Evolutionary conservation across 148 eudicot species (phyloP).

Genomic region (Hydrangea macrophylla): DNA sequence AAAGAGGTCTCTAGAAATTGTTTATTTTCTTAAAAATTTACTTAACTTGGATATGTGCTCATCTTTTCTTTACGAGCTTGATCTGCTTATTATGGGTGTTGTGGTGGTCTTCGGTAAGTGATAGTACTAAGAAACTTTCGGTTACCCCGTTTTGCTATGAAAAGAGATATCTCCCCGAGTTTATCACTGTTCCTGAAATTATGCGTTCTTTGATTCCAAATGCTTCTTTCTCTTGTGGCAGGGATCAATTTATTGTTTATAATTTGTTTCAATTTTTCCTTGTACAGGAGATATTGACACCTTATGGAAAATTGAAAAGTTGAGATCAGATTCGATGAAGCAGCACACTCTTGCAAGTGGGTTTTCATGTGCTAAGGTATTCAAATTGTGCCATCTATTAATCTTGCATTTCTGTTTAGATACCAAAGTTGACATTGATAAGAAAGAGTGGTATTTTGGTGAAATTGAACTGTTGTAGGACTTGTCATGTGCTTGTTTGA

Average conservation of each 20-base stretch:
- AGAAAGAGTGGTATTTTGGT: neutral
- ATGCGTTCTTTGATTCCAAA: neutral
- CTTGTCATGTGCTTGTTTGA: neutral
- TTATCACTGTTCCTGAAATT: neutral
- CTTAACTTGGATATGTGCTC: neutral
- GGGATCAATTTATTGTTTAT: neutral
- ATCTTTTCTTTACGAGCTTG: neutral
- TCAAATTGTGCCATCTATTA: neutral
- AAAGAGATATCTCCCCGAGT: neutral
- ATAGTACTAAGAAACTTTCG: neutral
- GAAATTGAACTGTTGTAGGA: neutral
- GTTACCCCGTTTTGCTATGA: neutral
- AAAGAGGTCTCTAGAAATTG: constrained; percentile 44
- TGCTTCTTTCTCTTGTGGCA: constrained; percentile 2
- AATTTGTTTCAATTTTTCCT: neutral
- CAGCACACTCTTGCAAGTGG: constrained; percentile 65
- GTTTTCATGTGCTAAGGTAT: constrained; percentile 87
- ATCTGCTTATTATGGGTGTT: constrained; percentile 3
- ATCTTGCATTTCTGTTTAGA: neutral
- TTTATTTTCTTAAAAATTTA: constrained; percentile 6
- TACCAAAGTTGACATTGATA: constrained; percentile 1
- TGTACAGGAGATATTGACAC: constrained; percentile 70
- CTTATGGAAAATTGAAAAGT: constrained; percentile 78
- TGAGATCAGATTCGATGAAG: constrained; percentile 65
- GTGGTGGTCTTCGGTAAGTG: neutral